phyloP scores from a whole-genome alignment of 2,329 filamentous ascomycete genomes.

The Pyrenochaeta sp. region DNA sequence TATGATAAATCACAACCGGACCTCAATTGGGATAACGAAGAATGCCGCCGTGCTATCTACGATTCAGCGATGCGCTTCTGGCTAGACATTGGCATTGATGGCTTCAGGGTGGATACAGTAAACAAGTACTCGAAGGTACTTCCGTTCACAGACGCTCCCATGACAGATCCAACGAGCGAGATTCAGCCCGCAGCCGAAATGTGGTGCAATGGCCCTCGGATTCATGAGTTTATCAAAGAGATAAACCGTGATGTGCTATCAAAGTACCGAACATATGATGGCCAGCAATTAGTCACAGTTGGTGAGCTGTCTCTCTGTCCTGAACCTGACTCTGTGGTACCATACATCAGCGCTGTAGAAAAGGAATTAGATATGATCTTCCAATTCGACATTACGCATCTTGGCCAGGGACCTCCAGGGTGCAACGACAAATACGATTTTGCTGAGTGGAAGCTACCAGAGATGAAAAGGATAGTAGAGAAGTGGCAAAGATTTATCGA shows the following conservation, averaged over 20 bases:
- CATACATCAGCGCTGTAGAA: conserved; percentile 51
- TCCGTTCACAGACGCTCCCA: conserved; percentile 52
- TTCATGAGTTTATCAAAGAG: conserved; percentile 66
- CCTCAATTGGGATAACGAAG: conserved; percentile 59
- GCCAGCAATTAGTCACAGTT: conserved; percentile 58
- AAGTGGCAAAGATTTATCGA: conserved; percentile 61
- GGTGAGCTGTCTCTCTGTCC: conserved; percentile 65
- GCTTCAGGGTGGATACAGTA: conserved; percentile 60
- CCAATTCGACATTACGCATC: conserved; percentile 54
- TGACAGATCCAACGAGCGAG: conserved; percentile 51
- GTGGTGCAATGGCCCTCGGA: conserved; percentile 65
- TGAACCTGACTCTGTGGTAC: conserved; percentile 53
- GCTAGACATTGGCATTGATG: conserved; percentile 57
- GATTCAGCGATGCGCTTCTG: conserved; percentile 57
- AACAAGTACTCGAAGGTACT: conserved; percentile 59
- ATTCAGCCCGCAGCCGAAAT: conserved; percentile 60
- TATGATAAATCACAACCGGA: conserved; percentile 59
- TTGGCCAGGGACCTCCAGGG: conserved; percentile 47
- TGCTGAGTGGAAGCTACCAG: conserved; percentile 51
- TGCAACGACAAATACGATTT: conserved; percentile 42
- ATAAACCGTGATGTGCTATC: conserved; percentile 62
- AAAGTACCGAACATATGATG: conserved; percentile 60
- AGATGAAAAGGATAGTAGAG: conserved; percentile 52
- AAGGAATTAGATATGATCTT: conserved; percentile 60
- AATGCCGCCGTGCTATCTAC: conserved; percentile 56